Base-by-base conservation (phyloP, 805 yeast species). In the Danielia reshetovae region DNA sequence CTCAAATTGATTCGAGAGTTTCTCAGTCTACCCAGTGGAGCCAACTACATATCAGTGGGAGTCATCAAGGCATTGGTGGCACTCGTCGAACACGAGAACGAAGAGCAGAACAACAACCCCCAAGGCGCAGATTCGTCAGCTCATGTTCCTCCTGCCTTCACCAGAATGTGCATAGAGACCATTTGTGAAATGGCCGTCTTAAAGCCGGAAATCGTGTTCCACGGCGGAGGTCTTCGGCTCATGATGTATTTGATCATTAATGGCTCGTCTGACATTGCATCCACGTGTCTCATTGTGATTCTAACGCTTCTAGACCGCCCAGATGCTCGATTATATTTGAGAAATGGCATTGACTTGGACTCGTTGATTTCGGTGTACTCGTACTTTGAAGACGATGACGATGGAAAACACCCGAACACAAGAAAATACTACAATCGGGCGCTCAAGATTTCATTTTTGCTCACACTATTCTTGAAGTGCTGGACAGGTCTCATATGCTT, bases 401-500 rank as follows among this genome's bases (percentile, higher is more conserved):
- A 29, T 4, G 42, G 40, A 9, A 37, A 31, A 10, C 24, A 25
- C 3, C 30, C 39, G 9, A 28, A 24, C 36, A 36, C 39, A 8
- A 38, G 38, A 14, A 45, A 27, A 36, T 34, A 42, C 21, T 34
- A 45, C 30, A 30, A 43, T 24, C 75, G 70, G 43, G 60, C 87
- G 18, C 82, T 81, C 38, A 73, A 70, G 39, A 64, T 77, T 10
- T 75, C 88, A 0, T 68, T 74, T 27, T 65, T 86, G 7, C 55
- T 90, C 2, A 61, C 83, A 0, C 54, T 73, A 4, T 60, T 85
- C 16, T 58, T 90, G 31, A 83, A 85, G 41, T 70, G 78, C 22
- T 81, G 90, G 77, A 69, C 83, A 9, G 99, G 98, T 0, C 50
- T 88, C 8, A 70, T 81, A 40, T 74, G 81, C 11, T 74, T 81